phyloP scores from a whole-genome alignment of 202 grass and related monocot species.

The Bolboschoenoplectus hybrid region DNA sequence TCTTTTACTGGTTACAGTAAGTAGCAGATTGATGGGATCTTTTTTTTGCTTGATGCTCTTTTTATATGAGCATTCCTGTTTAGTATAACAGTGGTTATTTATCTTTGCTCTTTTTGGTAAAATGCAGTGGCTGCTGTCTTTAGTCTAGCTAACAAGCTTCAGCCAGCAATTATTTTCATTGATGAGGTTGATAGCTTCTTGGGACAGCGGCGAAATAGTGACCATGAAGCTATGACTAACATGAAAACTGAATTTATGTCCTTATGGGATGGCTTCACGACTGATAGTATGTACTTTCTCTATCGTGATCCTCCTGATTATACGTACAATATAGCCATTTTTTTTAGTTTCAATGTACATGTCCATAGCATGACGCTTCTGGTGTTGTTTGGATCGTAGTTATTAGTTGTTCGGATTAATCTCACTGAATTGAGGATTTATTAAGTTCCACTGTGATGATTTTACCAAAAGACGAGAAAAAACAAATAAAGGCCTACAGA shows the following conservation, averaged over 20 bases:
- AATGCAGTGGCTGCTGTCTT: slow-evolving; percentile 86
- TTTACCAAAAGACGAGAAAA: not conserved
- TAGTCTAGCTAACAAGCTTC: slow-evolving; percentile 83
- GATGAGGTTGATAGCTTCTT: slow-evolving; percentile 98
- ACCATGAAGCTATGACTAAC: slow-evolving; percentile 92
- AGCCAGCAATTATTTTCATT: slow-evolving; percentile 97
- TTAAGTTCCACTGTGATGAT: not conserved
- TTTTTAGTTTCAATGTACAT: not conserved
- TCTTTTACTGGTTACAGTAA: not conserved
- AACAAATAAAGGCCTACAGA: not conserved
- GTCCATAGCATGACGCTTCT: not conserved
- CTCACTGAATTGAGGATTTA: not conserved
- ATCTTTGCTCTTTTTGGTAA: slow-evolving; percentile 30
- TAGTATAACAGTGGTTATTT: not conserved
- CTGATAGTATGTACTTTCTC: slow-evolving; percentile 69
- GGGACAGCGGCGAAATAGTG: slow-evolving; percentile 73
- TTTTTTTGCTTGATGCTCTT: not conserved
- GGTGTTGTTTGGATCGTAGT: not conserved
- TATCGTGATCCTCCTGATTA: not conserved
- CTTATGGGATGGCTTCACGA: slow-evolving; percentile 99
- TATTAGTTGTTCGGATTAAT: not conserved
- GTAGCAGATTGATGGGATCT: not conserved
- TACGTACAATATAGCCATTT: not conserved
- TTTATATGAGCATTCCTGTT: not conserved
- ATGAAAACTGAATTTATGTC: slow-evolving; percentile 99